Evolutionary conservation across 331 rosid genomes (phyloP).

Genomic region (Arachis monticola): DNA sequence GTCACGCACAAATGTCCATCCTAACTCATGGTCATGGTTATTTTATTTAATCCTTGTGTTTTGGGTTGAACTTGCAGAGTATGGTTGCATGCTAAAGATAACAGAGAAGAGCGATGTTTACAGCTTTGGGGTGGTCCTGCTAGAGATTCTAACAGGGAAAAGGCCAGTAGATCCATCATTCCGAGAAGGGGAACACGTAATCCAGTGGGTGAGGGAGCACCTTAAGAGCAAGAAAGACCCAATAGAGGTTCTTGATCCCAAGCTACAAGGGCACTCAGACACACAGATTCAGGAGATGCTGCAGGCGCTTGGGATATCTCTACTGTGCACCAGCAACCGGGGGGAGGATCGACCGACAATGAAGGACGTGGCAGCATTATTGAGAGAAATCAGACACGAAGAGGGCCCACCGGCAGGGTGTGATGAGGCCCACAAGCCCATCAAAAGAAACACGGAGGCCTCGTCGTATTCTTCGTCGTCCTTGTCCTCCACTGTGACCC

Average conservation of each 20-base stretch:
- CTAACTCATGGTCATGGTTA: neutral
- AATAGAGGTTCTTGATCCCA: slow-evolving; percentile 73
- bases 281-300: slow-evolving; percentile 84
- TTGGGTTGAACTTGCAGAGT: slow-evolving; percentile 57
- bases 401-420: slow-evolving; percentile 32
- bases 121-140: slow-evolving; percentile 81
- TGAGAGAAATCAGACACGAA: slow-evolving; percentile 73
- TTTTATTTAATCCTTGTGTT: neutral
- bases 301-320: slow-evolving; percentile 80
- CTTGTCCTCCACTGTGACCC: slow-evolving; percentile 47
- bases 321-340: slow-evolving; percentile 75
- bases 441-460: slow-evolving; percentile 44
- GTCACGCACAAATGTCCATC: neutral
- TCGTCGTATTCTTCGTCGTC: slow-evolving; percentile 66
- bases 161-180: slow-evolving; percentile 79
- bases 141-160: slow-evolving; percentile 85
- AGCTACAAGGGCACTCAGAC: slow-evolving; percentile 77
- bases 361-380: slow-evolving; percentile 91
- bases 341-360: slow-evolving; percentile 85
- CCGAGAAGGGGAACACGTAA: slow-evolving; percentile 72
- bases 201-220: slow-evolving; percentile 83
- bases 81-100: slow-evolving; percentile 78
- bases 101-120: slow-evolving; percentile 85
- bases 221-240: slow-evolving; percentile 78
- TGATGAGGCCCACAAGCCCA: slow-evolving; percentile 59